Conservation (phyloP, 2,329 filamentous ascomycete genomes). For the Chaetomiaceae sp. region DNA sequence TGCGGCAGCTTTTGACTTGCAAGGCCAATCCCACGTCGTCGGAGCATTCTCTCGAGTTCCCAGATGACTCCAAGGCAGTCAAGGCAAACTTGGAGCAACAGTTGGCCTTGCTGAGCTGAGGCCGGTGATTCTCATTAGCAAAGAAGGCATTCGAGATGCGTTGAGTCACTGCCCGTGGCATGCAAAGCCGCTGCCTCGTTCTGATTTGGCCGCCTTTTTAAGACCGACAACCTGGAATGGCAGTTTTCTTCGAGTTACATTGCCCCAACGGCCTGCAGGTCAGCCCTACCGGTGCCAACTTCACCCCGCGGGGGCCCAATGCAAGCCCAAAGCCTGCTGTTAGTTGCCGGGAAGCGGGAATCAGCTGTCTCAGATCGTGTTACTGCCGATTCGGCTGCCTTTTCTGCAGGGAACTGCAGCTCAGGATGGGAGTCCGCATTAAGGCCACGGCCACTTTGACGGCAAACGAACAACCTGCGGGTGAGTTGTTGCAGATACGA, state of each 20-base stretch:
- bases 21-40: too few relatives aligned
- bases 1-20: too few relatives aligned
- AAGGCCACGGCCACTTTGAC: neutral
- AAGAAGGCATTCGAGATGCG: too few relatives aligned
- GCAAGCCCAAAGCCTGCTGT: neutral
- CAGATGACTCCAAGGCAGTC: too few relatives aligned
- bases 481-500: neutral
- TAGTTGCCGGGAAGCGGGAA: neutral
- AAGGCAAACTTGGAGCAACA: too few relatives aligned
- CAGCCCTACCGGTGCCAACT: conserved; percentile 1
- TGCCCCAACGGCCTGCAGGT: neutral
- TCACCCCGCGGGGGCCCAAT: conserved; percentile 1
- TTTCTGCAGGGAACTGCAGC: conserved; percentile 1
- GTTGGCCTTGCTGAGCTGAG: too few relatives aligned
- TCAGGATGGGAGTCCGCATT: neutral
- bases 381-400: neutral
- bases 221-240: too few relatives aligned
- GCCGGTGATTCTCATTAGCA: too few relatives aligned
- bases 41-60: too few relatives aligned
- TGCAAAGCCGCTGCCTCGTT: too few relatives aligned
- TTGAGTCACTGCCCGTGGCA: too few relatives aligned
- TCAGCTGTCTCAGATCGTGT: conserved; percentile 3
- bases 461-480: neutral
- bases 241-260: neutral
- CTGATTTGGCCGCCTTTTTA: too few relatives aligned